Percentiles rank a stretch among this genome's conserved stretches.
Conservation (phyloP, 805 yeast genomes). For the Komagataella kurtzmanii region DNA sequence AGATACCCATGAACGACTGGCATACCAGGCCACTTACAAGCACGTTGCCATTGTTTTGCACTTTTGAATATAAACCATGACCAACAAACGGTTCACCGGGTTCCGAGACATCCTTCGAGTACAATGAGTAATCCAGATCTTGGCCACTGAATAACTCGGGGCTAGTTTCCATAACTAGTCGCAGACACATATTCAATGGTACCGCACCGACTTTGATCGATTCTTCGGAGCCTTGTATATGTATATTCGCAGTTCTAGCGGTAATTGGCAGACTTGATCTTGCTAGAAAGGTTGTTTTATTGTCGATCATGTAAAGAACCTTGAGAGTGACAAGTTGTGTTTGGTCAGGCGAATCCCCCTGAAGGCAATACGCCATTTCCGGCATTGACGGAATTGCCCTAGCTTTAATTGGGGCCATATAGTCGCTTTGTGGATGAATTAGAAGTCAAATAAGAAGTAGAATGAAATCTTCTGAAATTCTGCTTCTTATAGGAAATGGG, state of each 20-base stretch:
- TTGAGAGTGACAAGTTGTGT: constrained; percentile 13
- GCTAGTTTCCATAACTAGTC: constrained; percentile 28
- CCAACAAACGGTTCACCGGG: constrained; percentile 39
- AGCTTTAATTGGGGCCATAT: background rate
- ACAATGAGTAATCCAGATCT: constrained; percentile 29
- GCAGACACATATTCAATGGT: constrained; percentile 30
- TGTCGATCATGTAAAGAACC: constrained; percentile 28
- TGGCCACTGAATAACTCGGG: constrained; percentile 26
- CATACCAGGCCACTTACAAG: constrained; percentile 45
- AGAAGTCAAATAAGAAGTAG: background rate
- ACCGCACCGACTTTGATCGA: constrained; percentile 28
- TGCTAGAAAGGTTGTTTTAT: constrained; percentile 26
- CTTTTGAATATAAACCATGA: constrained; percentile 24
- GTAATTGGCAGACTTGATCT: constrained; percentile 20
- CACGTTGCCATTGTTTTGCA: constrained; percentile 12
- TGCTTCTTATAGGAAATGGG: background rate
- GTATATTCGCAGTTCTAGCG: constrained; percentile 27
- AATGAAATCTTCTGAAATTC: background rate
- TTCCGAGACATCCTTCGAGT: constrained; percentile 34
- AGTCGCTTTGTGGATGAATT: background rate
- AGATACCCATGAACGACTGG: constrained; percentile 37
- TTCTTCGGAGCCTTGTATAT: constrained; percentile 22
- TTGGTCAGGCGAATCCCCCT: background rate
- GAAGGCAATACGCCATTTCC: background rate
- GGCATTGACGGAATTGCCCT: background rate